Percentiles rank a stretch among this genome's conserved stretches.
Conservation (phyloP, 345 rosid genomes). For the Salix exigua region DNA sequence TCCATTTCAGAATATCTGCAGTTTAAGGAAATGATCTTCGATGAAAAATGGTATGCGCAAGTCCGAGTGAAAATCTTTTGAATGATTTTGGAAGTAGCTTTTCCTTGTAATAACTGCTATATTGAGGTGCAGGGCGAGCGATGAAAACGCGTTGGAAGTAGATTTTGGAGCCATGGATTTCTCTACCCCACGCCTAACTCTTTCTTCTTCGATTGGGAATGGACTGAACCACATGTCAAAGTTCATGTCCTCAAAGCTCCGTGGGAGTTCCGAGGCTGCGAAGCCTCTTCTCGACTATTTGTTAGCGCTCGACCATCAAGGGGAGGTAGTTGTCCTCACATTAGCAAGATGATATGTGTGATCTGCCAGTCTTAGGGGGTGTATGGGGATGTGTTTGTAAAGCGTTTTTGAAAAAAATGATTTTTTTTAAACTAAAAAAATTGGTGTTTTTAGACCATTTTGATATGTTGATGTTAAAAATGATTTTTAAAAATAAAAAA, state of each 20-base stretch:
- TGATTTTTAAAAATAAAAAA: no score
- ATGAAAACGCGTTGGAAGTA: slow-evolving; percentile 73
- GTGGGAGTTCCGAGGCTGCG: slow-evolving; percentile 28
- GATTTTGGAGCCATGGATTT: slow-evolving; percentile 81
- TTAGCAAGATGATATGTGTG: neutral
- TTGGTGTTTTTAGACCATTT: no score
- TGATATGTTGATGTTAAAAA: no score
- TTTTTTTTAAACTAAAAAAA: no score
- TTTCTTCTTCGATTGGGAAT: slow-evolving; percentile 78
- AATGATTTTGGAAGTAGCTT: neutral
- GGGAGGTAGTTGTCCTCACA: slow-evolving; percentile 50
- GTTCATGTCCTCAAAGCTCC: slow-evolving; percentile 55
- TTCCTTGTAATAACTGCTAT: neutral
- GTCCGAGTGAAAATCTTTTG: neutral
- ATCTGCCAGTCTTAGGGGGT: neutral
- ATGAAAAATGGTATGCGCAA: slow-evolving; percentile 57
- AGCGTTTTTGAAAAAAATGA: no score
- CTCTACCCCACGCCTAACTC: slow-evolving; percentile 56
- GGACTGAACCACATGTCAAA: slow-evolving; percentile 65
- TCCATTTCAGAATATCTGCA: slow-evolving; percentile 56
- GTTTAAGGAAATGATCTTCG: slow-evolving; percentile 73
- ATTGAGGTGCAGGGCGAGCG: slow-evolving; percentile 60
- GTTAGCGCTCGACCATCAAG: slow-evolving; percentile 59
- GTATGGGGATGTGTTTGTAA: no score
- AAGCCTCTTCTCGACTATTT: slow-evolving; percentile 59